phyloP scores from a whole-genome alignment of 495 filamentous ascomycete genomes.

The Penicillium diatomitis region DNA sequence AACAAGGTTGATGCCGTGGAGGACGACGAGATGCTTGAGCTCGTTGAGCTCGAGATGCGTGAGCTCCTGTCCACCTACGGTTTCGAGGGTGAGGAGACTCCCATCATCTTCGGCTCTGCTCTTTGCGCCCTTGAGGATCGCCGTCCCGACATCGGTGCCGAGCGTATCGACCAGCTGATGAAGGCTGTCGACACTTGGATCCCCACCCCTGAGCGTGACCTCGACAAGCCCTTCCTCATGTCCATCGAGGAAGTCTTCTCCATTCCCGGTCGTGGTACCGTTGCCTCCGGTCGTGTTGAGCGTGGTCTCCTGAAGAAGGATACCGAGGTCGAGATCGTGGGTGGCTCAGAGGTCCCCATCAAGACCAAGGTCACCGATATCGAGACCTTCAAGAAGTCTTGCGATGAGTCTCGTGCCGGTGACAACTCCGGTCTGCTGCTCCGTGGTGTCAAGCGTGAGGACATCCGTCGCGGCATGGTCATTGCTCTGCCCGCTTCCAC shows the following conservation, averaged over 20 bases:
- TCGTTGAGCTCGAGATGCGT: slow-evolving; percentile 99
- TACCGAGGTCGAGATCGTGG: slow-evolving; percentile 84
- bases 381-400: slow-evolving; percentile 99
- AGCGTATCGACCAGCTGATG: slow-evolving; percentile 82
- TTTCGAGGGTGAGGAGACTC: slow-evolving; percentile 96
- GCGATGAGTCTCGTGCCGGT: slow-evolving; percentile 84
- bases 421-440: slow-evolving; percentile 98
- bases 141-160: slow-evolving; percentile 73
- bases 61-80: slow-evolving; percentile 86
- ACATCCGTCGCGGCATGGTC: slow-evolving; percentile 90
- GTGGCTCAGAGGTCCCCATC: slow-evolving; percentile 62
- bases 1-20: slow-evolving; percentile 98
- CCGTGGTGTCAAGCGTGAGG: slow-evolving; percentile 89
- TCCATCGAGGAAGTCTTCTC: slow-evolving; percentile 98
- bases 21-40: slow-evolving; percentile 98
- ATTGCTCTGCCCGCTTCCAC: slow-evolving; percentile 66
- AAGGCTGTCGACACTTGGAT: slow-evolving; percentile 93
- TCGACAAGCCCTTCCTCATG: slow-evolving; percentile 98
- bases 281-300: slow-evolving; percentile 94
- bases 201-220: slow-evolving; percentile 79
- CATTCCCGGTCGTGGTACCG: slow-evolving; percentile 93
- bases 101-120: slow-evolving; percentile 91
- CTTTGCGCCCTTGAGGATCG: slow-evolving; percentile 88
- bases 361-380: slow-evolving; percentile 99
- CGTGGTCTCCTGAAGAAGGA: slow-evolving; percentile 89